These are phyloP conservation scores for Teratosphaeriaceae sp. DNA, from an alignment of 2,329 filamentous ascomycete genomes.

Conservation along the genomic window DNA sequence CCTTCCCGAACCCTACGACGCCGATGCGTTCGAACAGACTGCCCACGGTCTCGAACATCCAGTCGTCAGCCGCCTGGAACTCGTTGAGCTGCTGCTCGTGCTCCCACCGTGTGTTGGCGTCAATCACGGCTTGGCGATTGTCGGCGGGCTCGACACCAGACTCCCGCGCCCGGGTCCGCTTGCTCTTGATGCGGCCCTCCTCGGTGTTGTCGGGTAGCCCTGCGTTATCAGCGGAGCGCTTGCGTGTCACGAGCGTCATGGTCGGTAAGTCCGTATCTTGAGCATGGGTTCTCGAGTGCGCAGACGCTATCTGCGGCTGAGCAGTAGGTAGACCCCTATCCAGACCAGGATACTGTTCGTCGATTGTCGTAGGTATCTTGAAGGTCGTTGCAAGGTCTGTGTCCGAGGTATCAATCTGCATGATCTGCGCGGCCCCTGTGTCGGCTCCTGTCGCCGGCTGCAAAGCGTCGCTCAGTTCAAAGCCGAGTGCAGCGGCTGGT, in stretches of 20 bases:
- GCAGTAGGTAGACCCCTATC: conserved; percentile 24
- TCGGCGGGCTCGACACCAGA: conserved; percentile 41
- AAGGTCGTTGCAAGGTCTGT: not conserved
- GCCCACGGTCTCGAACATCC: conserved; percentile 48
- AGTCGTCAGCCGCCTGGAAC: conserved; percentile 50
- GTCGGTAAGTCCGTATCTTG: not conserved
- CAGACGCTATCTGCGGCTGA: conserved; percentile 24
- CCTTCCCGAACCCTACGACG: conserved; percentile 32
- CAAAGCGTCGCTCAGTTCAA: conserved; percentile 16
- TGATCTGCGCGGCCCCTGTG: not conserved
- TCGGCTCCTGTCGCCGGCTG: not conserved
- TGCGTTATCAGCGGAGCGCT: conserved; percentile 55
- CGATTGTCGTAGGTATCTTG: conserved; percentile 12
- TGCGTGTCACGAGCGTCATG: conserved; percentile 42
- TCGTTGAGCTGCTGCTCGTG: conserved; percentile 49
- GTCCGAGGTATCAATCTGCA: not conserved
- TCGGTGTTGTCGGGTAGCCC: conserved; percentile 53
- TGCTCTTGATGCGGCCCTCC: conserved; percentile 52
- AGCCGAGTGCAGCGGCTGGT: conserved; percentile 21
- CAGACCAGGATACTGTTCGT: conserved; percentile 27
- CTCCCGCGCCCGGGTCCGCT: conserved; percentile 54
- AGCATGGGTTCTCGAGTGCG: conserved; percentile 17
- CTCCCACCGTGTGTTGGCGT: conserved; percentile 48
- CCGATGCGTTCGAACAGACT: conserved; percentile 47
- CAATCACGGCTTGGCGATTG: conserved; percentile 27